Conservation (phyloP, 225 moss, liverwort and hornwort genomes). For the Lunularia cruciata region DNA sequence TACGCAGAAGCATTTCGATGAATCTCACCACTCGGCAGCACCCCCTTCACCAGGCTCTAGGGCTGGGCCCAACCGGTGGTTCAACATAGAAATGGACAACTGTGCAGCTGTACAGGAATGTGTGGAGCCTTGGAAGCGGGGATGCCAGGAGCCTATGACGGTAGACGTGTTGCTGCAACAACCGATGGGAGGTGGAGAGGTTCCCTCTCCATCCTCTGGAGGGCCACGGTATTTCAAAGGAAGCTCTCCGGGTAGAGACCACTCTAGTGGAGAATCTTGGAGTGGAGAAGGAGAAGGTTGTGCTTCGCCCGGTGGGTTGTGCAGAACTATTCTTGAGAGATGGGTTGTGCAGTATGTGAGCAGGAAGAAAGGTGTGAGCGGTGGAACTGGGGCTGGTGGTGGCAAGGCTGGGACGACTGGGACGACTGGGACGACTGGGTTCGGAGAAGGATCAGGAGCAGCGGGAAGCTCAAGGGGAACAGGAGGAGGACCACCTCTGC, state of each 20-base stretch:
- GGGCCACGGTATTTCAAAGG: constrained; percentile 51
- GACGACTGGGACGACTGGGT: constrained; percentile 33
- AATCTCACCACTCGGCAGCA: constrained; percentile 35
- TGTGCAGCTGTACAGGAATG: constrained; percentile 56
- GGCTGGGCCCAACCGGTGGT: constrained; percentile 74
- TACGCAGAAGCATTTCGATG: constrained; percentile 34
- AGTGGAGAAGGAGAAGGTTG: constrained; percentile 57
- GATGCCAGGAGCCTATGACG: constrained; percentile 79
- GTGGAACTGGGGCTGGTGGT: constrained; percentile 33
- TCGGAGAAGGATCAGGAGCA: constrained; percentile 45
- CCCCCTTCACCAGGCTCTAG: constrained; percentile 32
- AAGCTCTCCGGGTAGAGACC: constrained; percentile 46
- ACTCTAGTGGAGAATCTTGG: constrained; percentile 63
- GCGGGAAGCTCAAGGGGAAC: constrained; percentile 18
- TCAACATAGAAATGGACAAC: constrained; percentile 92
- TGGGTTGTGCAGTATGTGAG: constrained; percentile 90
- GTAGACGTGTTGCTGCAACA: constrained; percentile 92
- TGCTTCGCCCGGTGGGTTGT: constrained; percentile 50
- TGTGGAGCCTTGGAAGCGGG: constrained; percentile 82
- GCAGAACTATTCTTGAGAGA: constrained; percentile 77
- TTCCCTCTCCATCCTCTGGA: constrained; percentile 37
- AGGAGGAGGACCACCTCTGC: constrained; percentile 43
- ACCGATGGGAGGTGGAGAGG: constrained; percentile 52
- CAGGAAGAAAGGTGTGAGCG: constrained; percentile 48
- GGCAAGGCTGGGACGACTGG: constrained; percentile 42